Evolutionary conservation across 805 yeast genomes (phyloP).

Genomic region (Groenewaldozyma tartarivorans): DNA sequence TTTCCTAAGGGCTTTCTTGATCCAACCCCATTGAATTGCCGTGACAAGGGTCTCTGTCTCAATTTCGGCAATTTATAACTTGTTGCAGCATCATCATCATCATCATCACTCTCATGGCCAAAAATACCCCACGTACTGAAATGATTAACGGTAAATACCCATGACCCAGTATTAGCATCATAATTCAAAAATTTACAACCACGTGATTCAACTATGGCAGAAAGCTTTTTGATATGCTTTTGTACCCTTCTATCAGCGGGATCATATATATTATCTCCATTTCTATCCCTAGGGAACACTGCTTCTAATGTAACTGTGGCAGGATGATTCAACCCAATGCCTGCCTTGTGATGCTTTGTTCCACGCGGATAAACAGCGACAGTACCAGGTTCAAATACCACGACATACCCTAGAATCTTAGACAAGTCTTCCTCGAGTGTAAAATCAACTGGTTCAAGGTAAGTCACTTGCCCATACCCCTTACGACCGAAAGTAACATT

Average conservation of each 20-base stretch:
- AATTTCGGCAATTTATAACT: too few relatives aligned
- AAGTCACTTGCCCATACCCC: slow-evolving; percentile 62
- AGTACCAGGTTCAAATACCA: slow-evolving; percentile 49
- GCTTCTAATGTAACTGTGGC: slow-evolving; percentile 64
- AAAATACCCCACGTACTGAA: slow-evolving; percentile 88
- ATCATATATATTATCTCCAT: slow-evolving; percentile 52
- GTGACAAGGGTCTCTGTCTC: too few relatives aligned
- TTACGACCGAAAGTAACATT: slow-evolving; percentile 66
- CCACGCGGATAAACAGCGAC: slow-evolving; percentile 60
- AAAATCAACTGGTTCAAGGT: slow-evolving; percentile 67
- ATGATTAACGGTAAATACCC: slow-evolving; percentile 81
- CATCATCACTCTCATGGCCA: slow-evolving; percentile 33
- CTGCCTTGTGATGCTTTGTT: too few relatives aligned
- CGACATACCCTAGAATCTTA: slow-evolving; percentile 53
- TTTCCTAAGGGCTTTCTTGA: too few relatives aligned
- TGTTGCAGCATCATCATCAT: slow-evolving; percentile 45
- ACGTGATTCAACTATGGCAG: slow-evolving; percentile 39
- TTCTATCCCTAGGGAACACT: slow-evolving; percentile 62
- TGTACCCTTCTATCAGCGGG: slow-evolving; percentile 56
- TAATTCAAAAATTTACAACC: slow-evolving; percentile 78
- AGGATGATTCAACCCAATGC: slow-evolving; percentile 55
- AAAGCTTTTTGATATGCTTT: slow-evolving; percentile 35
- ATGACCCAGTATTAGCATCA: slow-evolving; percentile 62
- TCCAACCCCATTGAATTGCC: too few relatives aligned
- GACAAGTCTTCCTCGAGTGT: slow-evolving; percentile 50